Percentiles rank a stretch among this genome's conserved stretches.
These are phyloP conservation scores for Ziziphus jujuba DNA, from an alignment of 306 rosid genomes.

Conservation along the genomic window DNA sequence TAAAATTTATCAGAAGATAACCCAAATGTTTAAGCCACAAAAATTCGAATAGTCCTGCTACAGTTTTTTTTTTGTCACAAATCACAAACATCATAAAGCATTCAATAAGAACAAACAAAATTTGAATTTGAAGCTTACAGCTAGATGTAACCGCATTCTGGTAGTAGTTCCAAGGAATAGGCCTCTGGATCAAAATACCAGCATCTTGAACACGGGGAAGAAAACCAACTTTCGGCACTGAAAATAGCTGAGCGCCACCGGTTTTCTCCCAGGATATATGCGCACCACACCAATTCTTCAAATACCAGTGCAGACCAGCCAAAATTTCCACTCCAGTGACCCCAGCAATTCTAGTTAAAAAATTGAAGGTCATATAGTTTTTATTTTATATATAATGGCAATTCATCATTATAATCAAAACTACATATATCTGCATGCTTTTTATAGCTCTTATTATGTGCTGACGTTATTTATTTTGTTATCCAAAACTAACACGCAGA, in stretches of 20 bases:
- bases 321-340: constrained; percentile 78
- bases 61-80: neutral
- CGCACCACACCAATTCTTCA: constrained; percentile 71
- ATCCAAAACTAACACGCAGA: neutral
- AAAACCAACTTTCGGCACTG: constrained; percentile 56
- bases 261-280: constrained; percentile 95
- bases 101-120: constrained; percentile 1
- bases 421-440: neutral
- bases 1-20: constrained; percentile 11
- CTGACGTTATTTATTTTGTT: neutral
- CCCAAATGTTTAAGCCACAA: constrained; percentile 17
- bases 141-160: constrained; percentile 95
- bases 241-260: constrained; percentile 68
- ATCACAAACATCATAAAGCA: neutral
- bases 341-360: constrained; percentile 54
- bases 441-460: no score
- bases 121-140: constrained; percentile 48
- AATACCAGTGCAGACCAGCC: constrained; percentile 82
- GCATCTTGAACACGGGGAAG: constrained; percentile 50
- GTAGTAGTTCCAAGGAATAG: constrained; percentile 81
- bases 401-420: neutral
- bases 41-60: neutral
- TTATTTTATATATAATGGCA: neutral
- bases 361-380: constrained; percentile 17
- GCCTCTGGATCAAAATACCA: constrained; percentile 61